Base-by-base conservation (phyloP, 257 asterid species). In the Fraxinus excelsior region DNA sequence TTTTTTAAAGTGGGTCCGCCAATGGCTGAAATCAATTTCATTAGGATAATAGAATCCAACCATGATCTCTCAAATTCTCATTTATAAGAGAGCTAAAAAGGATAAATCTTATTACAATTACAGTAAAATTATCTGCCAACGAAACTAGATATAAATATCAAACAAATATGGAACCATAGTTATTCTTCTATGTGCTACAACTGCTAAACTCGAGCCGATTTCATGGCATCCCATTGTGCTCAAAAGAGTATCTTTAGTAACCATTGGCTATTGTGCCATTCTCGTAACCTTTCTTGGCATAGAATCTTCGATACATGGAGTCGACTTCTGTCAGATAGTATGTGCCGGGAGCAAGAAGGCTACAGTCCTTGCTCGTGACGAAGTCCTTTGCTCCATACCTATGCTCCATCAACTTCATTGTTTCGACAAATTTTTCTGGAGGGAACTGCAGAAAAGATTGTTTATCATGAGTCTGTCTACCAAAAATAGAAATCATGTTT, bases 321-420 rank as follows among this genome's bases (percentile, higher is more conserved):
- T 96, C 99, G 28, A 96, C 98, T 81, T 93, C 97, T 21, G 97
- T 92, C 79, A 96, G 97, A 71, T 90, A 96, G 86, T 88, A 93
- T 3, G 98, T 85, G 65, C 97, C 99, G 0, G 96, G 95, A 35
- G 91, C 85, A 62, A 96, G 94, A 80, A 90, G 95, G 81, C 98
- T 96, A 18, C 86, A 82, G 76, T 93, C 97, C 83, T 93, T 93
- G 89, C 78, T 90, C 1, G 98, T 93, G 67, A 88, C 84, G 5
- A 89, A 91, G 87, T 88, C 96, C 80, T 96, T 96, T 74, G 88
- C 93, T 35, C 99, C 99, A 56, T 96, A 96, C 75, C 98, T 91
- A 70, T 91, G 95, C 96, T 96, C 97, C 99, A 96, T 96, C 78
- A 96, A 72, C 82, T 93, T 86, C 99, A 96, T 87, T 21, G 76